Evolutionary conservation across 2,329 filamentous ascomycete genomes (phyloP), one percentile per base, ranked within the genome.

Genomic region (Pseudocercospora cruenta): DNA sequence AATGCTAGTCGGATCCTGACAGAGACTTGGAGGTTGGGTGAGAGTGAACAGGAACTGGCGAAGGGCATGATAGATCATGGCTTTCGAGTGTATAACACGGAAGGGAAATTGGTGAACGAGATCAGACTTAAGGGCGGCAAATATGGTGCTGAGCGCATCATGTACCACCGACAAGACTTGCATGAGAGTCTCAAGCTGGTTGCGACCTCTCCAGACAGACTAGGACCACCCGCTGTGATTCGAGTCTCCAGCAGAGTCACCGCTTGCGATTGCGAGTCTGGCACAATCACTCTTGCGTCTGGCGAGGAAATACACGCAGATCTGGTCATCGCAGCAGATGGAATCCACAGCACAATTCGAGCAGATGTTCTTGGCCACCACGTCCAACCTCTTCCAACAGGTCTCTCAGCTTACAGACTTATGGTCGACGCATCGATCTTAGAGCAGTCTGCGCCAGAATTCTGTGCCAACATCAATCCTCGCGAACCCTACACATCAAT

Each of bases 151-250:
- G 76, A 81, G 60, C 73, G 79, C 8, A 75, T 82, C 58, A 72
- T 81, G 49, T 82, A 80, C 63, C 80, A 82, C 65, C 74, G 80
- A 21, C 79, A 80, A 55, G 80, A 82, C 64, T 69, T 82, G 0
- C 80, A 82, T 67, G 63, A 72, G 4, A 76, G 74, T 16, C 70
- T 80, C 1, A 69, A 70, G 8, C 51, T 67, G 4, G 76, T 75
- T 6, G 76, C 74, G 12, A 74, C 63, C 0, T 70, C 66, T 10
- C 24, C 59, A 0, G 65, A 69, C 1, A 63, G 73, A 6, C 60
- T 67, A n/a, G 74, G 75, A 4, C 54, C 60, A 1, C 72, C 77
- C 1, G 78, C 69, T 0, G 45, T 63, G 8, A 73, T 80, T 0
- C 69, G 69, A 8, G 76, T 74, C 2, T 73, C 73, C 2, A 68